These are phyloP conservation scores for Limtongia smithiae DNA, from an alignment of 805 yeast species.

Conservation along the genomic window DNA sequence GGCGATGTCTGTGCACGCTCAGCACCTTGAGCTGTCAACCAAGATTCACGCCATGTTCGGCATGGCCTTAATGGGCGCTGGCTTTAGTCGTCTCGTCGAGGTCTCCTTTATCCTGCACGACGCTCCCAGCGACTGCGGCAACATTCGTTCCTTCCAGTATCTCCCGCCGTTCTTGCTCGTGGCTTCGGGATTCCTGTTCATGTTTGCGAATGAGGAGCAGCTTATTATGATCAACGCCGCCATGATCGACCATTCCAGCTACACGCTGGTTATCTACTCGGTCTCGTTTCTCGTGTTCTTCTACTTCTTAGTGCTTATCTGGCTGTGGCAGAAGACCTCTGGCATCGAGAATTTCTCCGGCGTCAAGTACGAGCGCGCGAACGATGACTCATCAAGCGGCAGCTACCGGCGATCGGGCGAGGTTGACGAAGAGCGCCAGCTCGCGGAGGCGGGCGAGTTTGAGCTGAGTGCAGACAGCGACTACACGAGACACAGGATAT, in stretches of 20 bases:
- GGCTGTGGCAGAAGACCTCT: slow-evolving; percentile 26
- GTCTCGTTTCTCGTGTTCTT: slow-evolving; percentile 70
- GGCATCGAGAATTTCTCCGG: slow-evolving; percentile 1
- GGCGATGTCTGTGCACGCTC: slow-evolving; percentile 90
- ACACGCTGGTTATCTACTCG: slow-evolving; percentile 64
- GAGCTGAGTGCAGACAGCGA: slow-evolving; percentile 10
- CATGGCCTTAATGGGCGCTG: slow-evolving; percentile 71
- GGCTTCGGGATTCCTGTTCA: slow-evolving; percentile 75
- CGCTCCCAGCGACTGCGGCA: slow-evolving; percentile 40
- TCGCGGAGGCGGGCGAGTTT: slow-evolving; percentile 18
- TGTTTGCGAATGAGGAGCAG: slow-evolving; percentile 93
- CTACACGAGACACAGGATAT: background rate
- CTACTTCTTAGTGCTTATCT: slow-evolving; percentile 37
- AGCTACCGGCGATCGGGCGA: slow-evolving; percentile 11
- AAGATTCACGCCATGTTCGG: slow-evolving; percentile 89
- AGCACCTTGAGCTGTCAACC: slow-evolving; percentile 70
- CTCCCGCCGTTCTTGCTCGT: slow-evolving; percentile 72
- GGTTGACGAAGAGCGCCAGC: slow-evolving; percentile 17
- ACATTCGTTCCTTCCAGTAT: slow-evolving; percentile 71
- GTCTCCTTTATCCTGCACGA: slow-evolving; percentile 74
- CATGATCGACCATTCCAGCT: slow-evolving; percentile 83
- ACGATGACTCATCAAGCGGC: slow-evolving; percentile 17
- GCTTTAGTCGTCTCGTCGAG: slow-evolving; percentile 70
- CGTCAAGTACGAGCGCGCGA: slow-evolving; percentile 23
- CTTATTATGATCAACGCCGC: slow-evolving; percentile 62